These are phyloP conservation scores for Mallotus nudiflorus DNA, from an alignment of 345 rosid species.

Conservation along the genomic window DNA sequence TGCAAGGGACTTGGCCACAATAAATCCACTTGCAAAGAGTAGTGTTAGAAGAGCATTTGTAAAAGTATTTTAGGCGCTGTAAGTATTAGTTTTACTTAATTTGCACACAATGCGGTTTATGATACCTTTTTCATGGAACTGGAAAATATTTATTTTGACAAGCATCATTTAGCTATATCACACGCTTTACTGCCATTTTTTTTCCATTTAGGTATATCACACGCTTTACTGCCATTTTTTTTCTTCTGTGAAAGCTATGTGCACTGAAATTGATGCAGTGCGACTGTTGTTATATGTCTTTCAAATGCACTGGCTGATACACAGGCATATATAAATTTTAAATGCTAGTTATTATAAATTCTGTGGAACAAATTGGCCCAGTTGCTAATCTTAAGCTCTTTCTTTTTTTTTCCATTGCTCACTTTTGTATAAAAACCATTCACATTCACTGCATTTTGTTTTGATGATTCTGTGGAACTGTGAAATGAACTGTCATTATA, in stretches of 20 bases:
- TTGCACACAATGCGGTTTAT: neutral
- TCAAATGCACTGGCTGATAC: no score
- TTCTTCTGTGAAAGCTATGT: no score
- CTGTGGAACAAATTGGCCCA: neutral
- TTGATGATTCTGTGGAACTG: neutral
- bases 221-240: no score
- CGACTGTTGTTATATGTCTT: neutral
- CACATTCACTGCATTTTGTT: neutral
- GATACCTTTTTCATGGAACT: no score
- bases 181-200: neutral
- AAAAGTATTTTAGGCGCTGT: slow-evolving; percentile 26
- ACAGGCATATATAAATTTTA: no score
- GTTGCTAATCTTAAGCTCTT: neutral
- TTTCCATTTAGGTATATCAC: no score
- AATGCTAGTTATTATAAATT: no score
- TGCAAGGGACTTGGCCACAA: slow-evolving; percentile 98
- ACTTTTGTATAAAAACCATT: neutral
- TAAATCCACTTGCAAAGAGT: slow-evolving; percentile 94
- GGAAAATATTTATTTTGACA: no score
- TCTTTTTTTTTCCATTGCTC: neutral
- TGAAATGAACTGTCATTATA: neutral
- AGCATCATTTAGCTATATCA: no score
- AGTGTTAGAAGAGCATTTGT: slow-evolving; percentile 28
- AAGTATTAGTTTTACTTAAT: slow-evolving; percentile 28
- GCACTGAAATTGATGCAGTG: neutral